Evolutionary conservation across 495 filamentous ascomycete genomes (phyloP).

Genomic region (Daldinia concentrica): DNA sequence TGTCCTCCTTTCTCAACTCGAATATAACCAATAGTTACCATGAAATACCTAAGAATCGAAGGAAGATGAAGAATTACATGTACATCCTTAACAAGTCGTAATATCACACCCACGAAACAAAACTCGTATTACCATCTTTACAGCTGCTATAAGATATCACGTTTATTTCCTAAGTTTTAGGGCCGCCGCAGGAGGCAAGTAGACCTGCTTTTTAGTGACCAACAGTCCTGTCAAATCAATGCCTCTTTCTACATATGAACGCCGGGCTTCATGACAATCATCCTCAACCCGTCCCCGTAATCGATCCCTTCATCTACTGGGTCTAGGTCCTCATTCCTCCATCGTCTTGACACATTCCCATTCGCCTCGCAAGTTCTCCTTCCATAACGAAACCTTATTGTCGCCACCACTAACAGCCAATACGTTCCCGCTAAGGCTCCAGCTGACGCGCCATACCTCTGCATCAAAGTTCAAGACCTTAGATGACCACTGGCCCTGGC

Average conservation of each 20-base stretch:
- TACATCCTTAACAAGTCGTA: background rate
- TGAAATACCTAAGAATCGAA: no score
- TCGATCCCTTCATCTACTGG: background rate
- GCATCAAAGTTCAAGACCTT: slow-evolving; percentile 86
- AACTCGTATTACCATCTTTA: slow-evolving; percentile 7
- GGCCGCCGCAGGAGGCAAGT: slow-evolving; percentile 11
- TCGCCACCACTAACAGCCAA: slow-evolving; percentile 92
- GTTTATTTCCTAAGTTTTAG: slow-evolving; percentile 25
- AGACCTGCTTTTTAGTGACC: slow-evolving; percentile 28
- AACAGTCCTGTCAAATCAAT: slow-evolving; percentile 26
- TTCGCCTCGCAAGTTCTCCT: slow-evolving; percentile 78
- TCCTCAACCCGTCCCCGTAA: slow-evolving; percentile 14
- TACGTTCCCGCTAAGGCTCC: slow-evolving; percentile 97
- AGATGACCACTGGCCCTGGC: slow-evolving; percentile 75
- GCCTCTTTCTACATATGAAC: slow-evolving; percentile 38
- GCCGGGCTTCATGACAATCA: slow-evolving; percentile 35
- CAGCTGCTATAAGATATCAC: slow-evolving; percentile 27
- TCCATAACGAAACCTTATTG: slow-evolving; percentile 94
- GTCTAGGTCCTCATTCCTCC: slow-evolving; percentile 72
- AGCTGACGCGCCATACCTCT: slow-evolving; percentile 95
- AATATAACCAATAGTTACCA: no score
- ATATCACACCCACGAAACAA: background rate
- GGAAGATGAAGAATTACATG: background rate
- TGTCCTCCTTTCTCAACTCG: background rate
- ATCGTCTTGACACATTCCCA: slow-evolving; percentile 98